Base-by-base conservation (phyloP, 768 basidiomycete species). In the Trametes cingulata region DNA sequence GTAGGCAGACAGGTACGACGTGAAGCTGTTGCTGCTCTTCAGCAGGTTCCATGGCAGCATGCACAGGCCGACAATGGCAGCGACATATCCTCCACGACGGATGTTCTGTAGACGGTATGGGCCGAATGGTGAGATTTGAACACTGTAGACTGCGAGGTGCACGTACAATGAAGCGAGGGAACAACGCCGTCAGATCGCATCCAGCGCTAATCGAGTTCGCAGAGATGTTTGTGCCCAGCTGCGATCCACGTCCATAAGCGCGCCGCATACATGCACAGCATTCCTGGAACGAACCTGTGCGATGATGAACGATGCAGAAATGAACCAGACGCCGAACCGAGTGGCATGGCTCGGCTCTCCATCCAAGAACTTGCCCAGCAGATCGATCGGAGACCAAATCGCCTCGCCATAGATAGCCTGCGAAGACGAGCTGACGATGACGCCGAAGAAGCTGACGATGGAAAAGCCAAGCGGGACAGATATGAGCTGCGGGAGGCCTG, bases 171-270 rank as follows among this genome's bases (percentile, higher is more conserved):
- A 84, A 93, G 48, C 85, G 85, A 55, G 92, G 91, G 65, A 84
- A 78, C 29, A 93, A 79, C 2, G 90, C 84, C 1, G 90, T 93
- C 65, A 93, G 73, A 71, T 93, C 91, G 68, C 90, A 91, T 14
- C 92, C 90, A 3, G 91, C 90, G 43, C 85, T 88, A 68, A 93
- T 83, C 5, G 88, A 86, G 75, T 93, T 93, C 29, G 90, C 91
- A 10, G 89, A 87, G 67, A 90, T 88, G 71, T 90, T 92, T 29
- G 88, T 90, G 17, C 86, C 87, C 63, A 57, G 54, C 54, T 61
- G 56, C 45, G 56, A 25, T 56, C 37, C n/a, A 20, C 20, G 7
- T 60, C 24, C 65, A 53, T 45, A 56, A 50, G 41, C 24, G 15
- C 58, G 42, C 15, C 43, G n/a, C 37, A 48, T 22, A 19, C 37